phyloP scores from a whole-genome alignment of 352 stramenopile species.

The Pythium sp. region DNA sequence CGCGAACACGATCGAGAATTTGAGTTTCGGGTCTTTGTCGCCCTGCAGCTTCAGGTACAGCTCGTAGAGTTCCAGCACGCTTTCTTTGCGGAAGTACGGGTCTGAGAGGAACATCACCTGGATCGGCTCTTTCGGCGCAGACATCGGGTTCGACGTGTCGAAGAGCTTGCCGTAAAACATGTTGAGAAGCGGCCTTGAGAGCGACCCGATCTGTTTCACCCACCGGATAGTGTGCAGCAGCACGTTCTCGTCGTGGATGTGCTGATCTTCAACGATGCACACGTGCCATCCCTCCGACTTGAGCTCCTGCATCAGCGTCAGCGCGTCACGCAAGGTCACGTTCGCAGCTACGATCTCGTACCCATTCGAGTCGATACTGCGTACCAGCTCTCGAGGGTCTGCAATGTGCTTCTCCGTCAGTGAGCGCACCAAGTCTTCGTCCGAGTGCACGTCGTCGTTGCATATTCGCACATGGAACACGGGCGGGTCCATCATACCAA shows the following conservation, averaged over 20 bases:
- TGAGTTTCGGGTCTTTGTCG: conserved; percentile 93
- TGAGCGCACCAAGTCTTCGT: conserved; percentile 95
- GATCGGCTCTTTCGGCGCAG: conserved; percentile 66
- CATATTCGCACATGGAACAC: conserved; percentile 92
- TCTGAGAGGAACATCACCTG: conserved; percentile 91
- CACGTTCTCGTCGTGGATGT: conserved; percentile 72
- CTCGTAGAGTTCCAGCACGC: conserved; percentile 89
- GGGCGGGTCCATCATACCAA: conserved; percentile 24
- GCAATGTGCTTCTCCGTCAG: conserved; percentile 77
- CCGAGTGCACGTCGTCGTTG: conserved; percentile 99
- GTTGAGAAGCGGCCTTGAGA: conserved; percentile 60
- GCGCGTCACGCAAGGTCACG: conserved; percentile 51
- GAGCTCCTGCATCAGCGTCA: conserved; percentile 75
- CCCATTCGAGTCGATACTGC: conserved; percentile 71
- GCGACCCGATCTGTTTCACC: conserved; percentile 61
- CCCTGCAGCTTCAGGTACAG: conserved; percentile 94
- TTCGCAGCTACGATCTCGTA: conserved; percentile 64
- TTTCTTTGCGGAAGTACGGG: conserved; percentile 93
- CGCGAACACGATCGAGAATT: conserved; percentile 88
- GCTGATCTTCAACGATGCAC: conserved; percentile 67
- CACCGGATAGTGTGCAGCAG: conserved; percentile 66
- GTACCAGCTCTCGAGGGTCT: conserved; percentile 56
- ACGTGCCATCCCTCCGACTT: conserved; percentile 82
- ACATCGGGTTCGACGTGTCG: conserved; percentile 27
- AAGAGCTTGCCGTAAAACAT: conserved; percentile 76